Base-by-base conservation (phyloP, 768 basidiomycete genomes). In the Lactarius akahatsu region DNA sequence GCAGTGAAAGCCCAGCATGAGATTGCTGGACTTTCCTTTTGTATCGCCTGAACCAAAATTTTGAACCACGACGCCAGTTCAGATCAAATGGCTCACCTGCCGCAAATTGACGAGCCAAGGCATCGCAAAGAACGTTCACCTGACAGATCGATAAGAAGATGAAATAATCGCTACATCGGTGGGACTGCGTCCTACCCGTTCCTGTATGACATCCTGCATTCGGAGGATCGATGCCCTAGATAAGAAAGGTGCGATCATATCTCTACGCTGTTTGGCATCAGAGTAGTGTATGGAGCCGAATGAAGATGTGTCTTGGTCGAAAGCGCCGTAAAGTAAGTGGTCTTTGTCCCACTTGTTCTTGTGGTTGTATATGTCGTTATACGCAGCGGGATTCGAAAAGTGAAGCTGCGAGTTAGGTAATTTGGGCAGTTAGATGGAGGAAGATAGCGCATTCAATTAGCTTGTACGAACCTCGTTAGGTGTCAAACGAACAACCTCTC, bases 291-390 rank as follows among this genome's bases (percentile, higher is more conserved):
- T n/a, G 62, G 36, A 55, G 38, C 62, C 47, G 52, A 62, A 15
- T 16, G 62, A 26, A 8, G 47, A 20, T 5, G 52, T 38, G 16
- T 56, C 54, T 54, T 40, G 23, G 54, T 56, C 54, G 38, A 62
- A 62, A n/a, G 62, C 52, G 52, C 62, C 36, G 52, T 62, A 62
- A 1, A 55, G 26, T 6, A 26, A 18, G 36, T 56, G 28, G 34
- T 62, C 62, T 36, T 62, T 62, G 62, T 62, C 62, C 62, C 62
- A 62, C 26, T 62, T 62, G 36, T 62, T 62, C 32, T 26, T 54
- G 20, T n/a, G 15, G 16, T 62, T 56, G 54, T 62, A 62, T 23
- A 62, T 62, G 20, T 52, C 62, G 52, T 56, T 41, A 26, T n/a
- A 52, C 16, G 62, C 62, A 20, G 45, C 62, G 0, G 62, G 50